Base-by-base conservation (phyloP, 1,284 basidiomycete species). In the Mycosarcoma mackinlayi region DNA sequence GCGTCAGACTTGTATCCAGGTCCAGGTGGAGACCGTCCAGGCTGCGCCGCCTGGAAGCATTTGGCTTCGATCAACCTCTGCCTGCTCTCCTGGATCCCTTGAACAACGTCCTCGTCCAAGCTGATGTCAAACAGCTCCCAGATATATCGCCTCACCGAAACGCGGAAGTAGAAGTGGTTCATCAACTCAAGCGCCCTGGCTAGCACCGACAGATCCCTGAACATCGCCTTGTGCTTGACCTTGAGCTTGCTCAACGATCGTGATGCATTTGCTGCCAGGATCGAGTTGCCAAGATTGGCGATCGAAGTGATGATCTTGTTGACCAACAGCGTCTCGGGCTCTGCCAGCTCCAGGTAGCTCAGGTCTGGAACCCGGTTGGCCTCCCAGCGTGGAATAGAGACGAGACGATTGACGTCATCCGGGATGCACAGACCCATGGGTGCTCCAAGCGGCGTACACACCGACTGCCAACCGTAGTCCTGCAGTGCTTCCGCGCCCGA, bases 211-310 rank as follows among this genome's bases (percentile, higher is more conserved):
- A 64, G 23, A 30, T 75, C 64, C 16, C 51, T 46, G 45, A 81
- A 82, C 24, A 60, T 48, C 27, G 44, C 50, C 27, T 58, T 68
- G 58, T 77, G 61, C 46, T 75, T 63, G 16, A 64, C 88, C 71
- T 94, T 94, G 4, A 77, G 49, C 55, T 72, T 75, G 40, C 66
- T 56, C 10, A 82, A 56, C 40, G 72, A 67, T 18, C 72, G 66
- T 30, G 71, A 68, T 4, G 80, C 75, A 13, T 76, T 77, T 23
- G 74, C 72, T 1, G 94, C 94, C 54, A 98, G 90, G 50, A 98
- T 94, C 23, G 94, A 93, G 78, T 98, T 99, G 42, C 92, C 91
- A 35, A 98, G 86, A 80, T 98, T 97, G 75, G 94, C 91, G 46
- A 99, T 92, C 9, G 92, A 90, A 5, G 90, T 89, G 76, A 95